Evolutionary conservation across 805 yeast species (phyloP).

Genomic region (Nakazawaea peltata): DNA sequence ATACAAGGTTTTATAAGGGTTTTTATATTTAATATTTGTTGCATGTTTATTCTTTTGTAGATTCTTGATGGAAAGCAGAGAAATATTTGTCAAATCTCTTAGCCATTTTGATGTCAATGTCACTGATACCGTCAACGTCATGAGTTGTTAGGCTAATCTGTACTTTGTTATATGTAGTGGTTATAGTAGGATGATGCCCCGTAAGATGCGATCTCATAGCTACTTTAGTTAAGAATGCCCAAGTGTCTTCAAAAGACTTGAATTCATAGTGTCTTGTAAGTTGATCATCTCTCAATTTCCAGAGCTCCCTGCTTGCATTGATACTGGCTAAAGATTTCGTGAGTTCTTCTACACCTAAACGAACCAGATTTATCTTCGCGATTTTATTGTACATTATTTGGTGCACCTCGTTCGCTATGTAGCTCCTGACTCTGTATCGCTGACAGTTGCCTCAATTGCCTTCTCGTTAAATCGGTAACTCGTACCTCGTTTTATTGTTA

Average conservation of each 20-base stretch:
- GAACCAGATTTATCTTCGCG: constrained; percentile 19
- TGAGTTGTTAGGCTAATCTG: constrained; percentile 54
- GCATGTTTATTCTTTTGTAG: too few relatives aligned
- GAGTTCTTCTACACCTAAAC: too few relatives aligned
- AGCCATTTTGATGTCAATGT: constrained; percentile 53
- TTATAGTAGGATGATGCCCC: constrained; percentile 69
- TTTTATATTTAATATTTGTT: not conserved
- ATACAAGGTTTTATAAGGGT: too few relatives aligned
- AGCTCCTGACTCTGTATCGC: too few relatives aligned
- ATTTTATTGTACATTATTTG: constrained; percentile 31
- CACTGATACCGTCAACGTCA: constrained; percentile 47
- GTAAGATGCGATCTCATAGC: constrained; percentile 46
- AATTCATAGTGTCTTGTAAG: constrained; percentile 33
- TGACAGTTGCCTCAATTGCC: too few relatives aligned
- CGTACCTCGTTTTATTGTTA: too few relatives aligned
- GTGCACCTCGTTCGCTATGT: too few relatives aligned
- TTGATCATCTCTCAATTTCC: constrained; percentile 15
- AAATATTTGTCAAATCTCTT: constrained; percentile 30
- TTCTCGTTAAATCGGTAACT: too few relatives aligned
- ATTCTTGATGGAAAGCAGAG: too few relatives aligned
- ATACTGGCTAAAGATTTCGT: too few relatives aligned
- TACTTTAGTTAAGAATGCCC: constrained; percentile 45
- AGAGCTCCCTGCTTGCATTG: too few relatives aligned
- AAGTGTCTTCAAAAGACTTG: constrained; percentile 49
- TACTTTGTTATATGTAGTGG: constrained; percentile 54